Percentiles rank a stretch among this genome's conserved stretches.
Evolutionary conservation across 2,329 filamentous ascomycete genomes (phyloP).

Genomic region (Coleophoma eucalyptorum): DNA sequence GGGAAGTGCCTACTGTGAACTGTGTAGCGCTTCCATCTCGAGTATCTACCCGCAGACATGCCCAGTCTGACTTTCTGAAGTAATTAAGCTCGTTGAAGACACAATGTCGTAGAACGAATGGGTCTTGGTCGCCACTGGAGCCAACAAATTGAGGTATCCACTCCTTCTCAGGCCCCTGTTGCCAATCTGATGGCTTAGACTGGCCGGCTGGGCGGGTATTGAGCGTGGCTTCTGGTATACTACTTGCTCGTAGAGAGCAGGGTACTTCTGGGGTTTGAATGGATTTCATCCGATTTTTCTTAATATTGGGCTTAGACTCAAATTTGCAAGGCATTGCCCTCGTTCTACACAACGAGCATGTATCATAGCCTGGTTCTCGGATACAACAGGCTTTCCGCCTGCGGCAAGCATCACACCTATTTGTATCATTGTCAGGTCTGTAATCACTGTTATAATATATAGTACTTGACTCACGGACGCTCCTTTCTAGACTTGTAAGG

Average conservation of each 20-base stretch:
- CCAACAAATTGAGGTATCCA: constrained; percentile 5
- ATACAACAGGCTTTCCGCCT: constrained; percentile 5
- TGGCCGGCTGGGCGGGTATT: not conserved
- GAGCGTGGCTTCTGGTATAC: not conserved
- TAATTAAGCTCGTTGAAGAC: constrained; percentile 7
- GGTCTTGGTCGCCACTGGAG: constrained; percentile 5
- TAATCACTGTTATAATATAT: not conserved
- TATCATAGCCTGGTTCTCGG: constrained; percentile 1
- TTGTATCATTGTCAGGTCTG: not conserved
- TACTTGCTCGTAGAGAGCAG: not conserved
- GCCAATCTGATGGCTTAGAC: not conserved
- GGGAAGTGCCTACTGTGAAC: constrained; percentile 2
- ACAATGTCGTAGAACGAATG: constrained; percentile 5
- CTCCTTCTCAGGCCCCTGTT: not conserved
- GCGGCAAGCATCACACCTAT: constrained; percentile 6
- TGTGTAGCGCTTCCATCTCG: constrained; percentile 1
- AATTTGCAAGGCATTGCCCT: not conserved
- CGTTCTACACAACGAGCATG: constrained; percentile 2
- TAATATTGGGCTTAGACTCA: not conserved
- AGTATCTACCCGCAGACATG: constrained; percentile 2
- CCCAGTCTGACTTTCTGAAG: constrained; percentile 3
- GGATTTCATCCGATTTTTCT: not conserved
- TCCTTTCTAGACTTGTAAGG: constrained; percentile 7
- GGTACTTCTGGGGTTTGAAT: not conserved
- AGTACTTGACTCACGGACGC: constrained; percentile 1